Conservation (phyloP, 2,329 filamentous ascomycete genomes). For the Shiraia sp. region DNA sequence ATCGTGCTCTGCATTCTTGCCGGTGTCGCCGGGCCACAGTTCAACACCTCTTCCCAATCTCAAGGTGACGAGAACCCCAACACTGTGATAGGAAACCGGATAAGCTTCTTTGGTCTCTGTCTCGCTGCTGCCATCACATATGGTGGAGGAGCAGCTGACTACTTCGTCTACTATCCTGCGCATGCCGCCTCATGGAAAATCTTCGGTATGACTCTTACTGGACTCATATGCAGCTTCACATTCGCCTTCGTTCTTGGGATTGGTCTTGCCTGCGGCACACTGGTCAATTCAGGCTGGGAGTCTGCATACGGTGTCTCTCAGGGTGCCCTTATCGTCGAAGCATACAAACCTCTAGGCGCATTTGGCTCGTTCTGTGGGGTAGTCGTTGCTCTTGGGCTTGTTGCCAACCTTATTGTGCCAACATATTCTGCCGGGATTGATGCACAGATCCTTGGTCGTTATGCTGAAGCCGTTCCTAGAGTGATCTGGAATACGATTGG, state of each 20-base stretch:
- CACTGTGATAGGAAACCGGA: constrained; percentile 60
- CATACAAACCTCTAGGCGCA: constrained; percentile 59
- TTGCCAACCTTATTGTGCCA: constrained; percentile 68
- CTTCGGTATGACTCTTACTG: constrained; percentile 61
- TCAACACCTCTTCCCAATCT: constrained; percentile 58
- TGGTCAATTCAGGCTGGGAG: constrained; percentile 57
- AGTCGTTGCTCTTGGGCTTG: constrained; percentile 64
- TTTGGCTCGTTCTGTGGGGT: constrained; percentile 72
- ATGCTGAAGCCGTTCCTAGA: constrained; percentile 62
- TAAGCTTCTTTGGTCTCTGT: constrained; percentile 73
- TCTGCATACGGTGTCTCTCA: constrained; percentile 62
- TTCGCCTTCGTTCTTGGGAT: constrained; percentile 66
- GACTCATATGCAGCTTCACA: constrained; percentile 61
- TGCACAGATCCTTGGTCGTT: constrained; percentile 67
- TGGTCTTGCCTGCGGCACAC: constrained; percentile 63
- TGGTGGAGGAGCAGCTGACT: constrained; percentile 65
- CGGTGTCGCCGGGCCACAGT: constrained; percentile 63
- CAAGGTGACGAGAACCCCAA: constrained; percentile 50
- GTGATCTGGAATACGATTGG: constrained; percentile 67
- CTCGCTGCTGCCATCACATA: constrained; percentile 68
- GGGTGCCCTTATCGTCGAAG: constrained; percentile 67
- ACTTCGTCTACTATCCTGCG: constrained; percentile 68
- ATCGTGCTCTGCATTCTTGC: constrained; percentile 64
- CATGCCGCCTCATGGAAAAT: constrained; percentile 56
- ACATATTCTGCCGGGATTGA: constrained; percentile 68